A percentile compares a stretch with the other conserved stretches of the same genome.
phyloP scores from a whole-genome alignment of 495 filamentous ascomycete species.

The Friedmanniomyces simplex region DNA sequence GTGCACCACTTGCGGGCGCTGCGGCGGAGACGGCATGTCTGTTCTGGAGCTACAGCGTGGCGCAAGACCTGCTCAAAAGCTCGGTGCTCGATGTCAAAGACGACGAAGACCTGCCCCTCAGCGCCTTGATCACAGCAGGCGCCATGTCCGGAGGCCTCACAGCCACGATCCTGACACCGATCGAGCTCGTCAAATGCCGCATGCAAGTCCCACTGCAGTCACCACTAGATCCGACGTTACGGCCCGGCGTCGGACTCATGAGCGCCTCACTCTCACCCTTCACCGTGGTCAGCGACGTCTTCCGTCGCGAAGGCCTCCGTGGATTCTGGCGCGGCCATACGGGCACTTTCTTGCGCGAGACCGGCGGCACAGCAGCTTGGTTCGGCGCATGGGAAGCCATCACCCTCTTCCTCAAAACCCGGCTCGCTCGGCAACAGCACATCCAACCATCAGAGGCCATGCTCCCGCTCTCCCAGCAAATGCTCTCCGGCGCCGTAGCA shows the following conservation, averaged over 20 bases:
- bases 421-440: not conserved
- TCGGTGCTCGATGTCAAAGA: slow-evolving; percentile 36
- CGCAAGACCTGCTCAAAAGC: slow-evolving; percentile 37
- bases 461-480: slow-evolving; percentile 61
- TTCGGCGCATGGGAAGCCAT: slow-evolving; percentile 87
- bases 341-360: slow-evolving; percentile 88
- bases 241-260: slow-evolving; percentile 26
- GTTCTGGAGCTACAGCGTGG: slow-evolving; percentile 60
- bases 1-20: slow-evolving; percentile 79
- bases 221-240: slow-evolving; percentile 14
- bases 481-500: slow-evolving; percentile 77
- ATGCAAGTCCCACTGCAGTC: slow-evolving; percentile 65
- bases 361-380: slow-evolving; percentile 88
- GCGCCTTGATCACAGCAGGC: slow-evolving; percentile 63
- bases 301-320: slow-evolving; percentile 34
- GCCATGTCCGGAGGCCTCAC: slow-evolving; percentile 84
- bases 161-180: slow-evolving; percentile 79
- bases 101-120: slow-evolving; percentile 46
- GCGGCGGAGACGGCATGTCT: slow-evolving; percentile 88
- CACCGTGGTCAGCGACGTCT: slow-evolving; percentile 61
- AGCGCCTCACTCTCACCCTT: slow-evolving; percentile 31
- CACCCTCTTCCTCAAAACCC: slow-evolving; percentile 46
- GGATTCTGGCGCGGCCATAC: slow-evolving; percentile 95
- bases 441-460: slow-evolving; percentile 1
- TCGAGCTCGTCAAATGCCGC: slow-evolving; percentile 97